Base-by-base conservation (phyloP, 441 rosid genomes). In the Arabidopsis hybrid region DNA sequence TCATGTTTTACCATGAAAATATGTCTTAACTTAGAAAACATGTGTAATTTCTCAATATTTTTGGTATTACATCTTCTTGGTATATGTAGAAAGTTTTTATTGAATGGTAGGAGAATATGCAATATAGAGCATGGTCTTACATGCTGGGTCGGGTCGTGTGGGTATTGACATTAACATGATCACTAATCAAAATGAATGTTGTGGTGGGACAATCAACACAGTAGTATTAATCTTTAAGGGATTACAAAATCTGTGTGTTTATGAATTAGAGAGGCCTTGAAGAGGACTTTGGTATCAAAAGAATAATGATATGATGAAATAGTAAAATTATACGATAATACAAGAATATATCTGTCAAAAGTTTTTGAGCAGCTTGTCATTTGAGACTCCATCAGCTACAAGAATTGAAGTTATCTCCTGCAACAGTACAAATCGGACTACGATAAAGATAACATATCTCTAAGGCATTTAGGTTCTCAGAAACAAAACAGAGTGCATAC, bases 371-470 rank as follows among this genome's bases (percentile, higher is more conserved):
- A 95, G 81, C 85, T 85, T 91, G 73, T 86, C 92, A n/a, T 75
- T 80, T 2, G 90, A 80, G 56, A 95, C 89, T 52, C 98, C 99
- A 58, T 83, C 95, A 4, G 82, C 91, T 34, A 86, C 83, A 29
- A 95, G 94, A 56, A 89, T 83, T 36, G 92, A 79, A n/a, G 93
- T 86, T 71, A 95, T 85, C 79, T 92, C 98, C 98, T 95, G 92
- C 88, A 86, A 39, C 17, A 7, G 73, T 50, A 59, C 67, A 18
- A 55, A 31, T 16, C 12, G 0, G 45, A 43, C 46, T 60, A 7
- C 16, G 8, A 40, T 77, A 52, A 59, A 52, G 58, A 36, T 7
- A 1, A 36, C 34, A 60, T 8, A 66, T 65, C 45, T 59, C 6
- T 42, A 18, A 49, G 46, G 21, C 36, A 60, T 16, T 43, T 43